Evolutionary conservation across 83 land plant species (phyloP), one percentile per base, ranked within the genome.

Genomic region (Diphasiastrum complanatum): DNA sequence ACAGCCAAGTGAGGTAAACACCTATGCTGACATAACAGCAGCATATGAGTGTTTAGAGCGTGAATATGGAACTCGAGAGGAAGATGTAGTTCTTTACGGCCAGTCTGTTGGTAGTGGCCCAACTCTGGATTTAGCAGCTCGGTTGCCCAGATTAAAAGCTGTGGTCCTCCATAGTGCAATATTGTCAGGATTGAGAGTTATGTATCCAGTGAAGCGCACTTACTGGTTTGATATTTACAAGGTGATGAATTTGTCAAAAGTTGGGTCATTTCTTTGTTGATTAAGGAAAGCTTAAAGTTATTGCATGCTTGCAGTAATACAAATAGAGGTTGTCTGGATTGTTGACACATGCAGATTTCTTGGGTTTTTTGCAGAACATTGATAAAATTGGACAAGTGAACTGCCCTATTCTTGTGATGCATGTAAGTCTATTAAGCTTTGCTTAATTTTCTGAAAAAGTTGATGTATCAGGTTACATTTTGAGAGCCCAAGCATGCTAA

Each of bases 91-190:
- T 32, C 70, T 83, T 16, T 83, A 83, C 68, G 86, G 86, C 12
- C 80, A 82, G 51, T 82, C 82, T 25, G 79, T 82, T 54, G 85
- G 85, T 4, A 82, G 85, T 70, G 85, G 85, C 8, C 83, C 84
- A 2, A 79, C 83, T 36, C 51, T 79, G 46, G 81, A 83, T 65
- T 74, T 83, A n/a, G 86, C 83, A 24, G 26, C 68, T 35, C 75
- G 71, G 20, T 70, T 79, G 45, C 83, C 75, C 22, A 54, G 69
- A 1, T 60, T 83, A 43, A 71, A 74, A 63, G 83, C 83, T 45
- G 67, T 79, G 51, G 81, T 83, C 51, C 67, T 83, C 59, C 86
- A 83, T 51, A 79, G 83, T 63, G 75, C 83, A 33, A 83, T 79
- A 43, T 58, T 72, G 4, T 79, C 86, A 20, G 82, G 85, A 4